phyloP scores from a whole-genome alignment of 257 asterid species.

The Petunia secreta region DNA sequence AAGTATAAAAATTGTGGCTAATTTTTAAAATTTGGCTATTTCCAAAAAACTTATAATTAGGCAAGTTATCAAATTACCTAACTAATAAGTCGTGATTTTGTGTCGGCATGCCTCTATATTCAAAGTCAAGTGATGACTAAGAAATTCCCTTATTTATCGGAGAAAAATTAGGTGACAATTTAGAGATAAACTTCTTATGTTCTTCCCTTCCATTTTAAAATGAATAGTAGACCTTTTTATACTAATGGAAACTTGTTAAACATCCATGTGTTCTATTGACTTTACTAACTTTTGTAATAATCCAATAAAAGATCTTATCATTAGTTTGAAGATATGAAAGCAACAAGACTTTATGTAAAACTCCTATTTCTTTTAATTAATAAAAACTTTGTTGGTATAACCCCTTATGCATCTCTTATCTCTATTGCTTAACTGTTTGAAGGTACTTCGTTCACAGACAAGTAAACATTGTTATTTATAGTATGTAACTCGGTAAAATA shows the following conservation, averaged over 20 bases:
- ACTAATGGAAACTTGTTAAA: neutral
- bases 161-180: neutral
- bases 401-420: too few species aligned
- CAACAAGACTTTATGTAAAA: neutral
- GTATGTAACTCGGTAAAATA: too few species aligned
- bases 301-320: neutral
- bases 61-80: too few species aligned
- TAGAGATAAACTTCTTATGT: neutral
- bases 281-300: neutral
- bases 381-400: too few species aligned
- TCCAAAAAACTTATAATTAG: too few species aligned
- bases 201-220: neutral
- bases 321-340: neutral
- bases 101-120: neutral
- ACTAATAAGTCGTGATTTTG: too few species aligned
- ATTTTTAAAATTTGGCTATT: too few species aligned
- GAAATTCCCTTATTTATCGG: neutral
- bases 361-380: too few species aligned
- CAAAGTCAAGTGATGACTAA: neutral
- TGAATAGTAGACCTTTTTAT: neutral
- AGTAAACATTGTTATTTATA: too few species aligned
- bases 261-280: neutral
- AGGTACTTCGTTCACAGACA: too few species aligned
- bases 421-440: too few species aligned
- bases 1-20: too few species aligned